Evolutionary conservation across 176 grass and related monocot species (phyloP).

Genomic region (Lolium rigidum): DNA sequence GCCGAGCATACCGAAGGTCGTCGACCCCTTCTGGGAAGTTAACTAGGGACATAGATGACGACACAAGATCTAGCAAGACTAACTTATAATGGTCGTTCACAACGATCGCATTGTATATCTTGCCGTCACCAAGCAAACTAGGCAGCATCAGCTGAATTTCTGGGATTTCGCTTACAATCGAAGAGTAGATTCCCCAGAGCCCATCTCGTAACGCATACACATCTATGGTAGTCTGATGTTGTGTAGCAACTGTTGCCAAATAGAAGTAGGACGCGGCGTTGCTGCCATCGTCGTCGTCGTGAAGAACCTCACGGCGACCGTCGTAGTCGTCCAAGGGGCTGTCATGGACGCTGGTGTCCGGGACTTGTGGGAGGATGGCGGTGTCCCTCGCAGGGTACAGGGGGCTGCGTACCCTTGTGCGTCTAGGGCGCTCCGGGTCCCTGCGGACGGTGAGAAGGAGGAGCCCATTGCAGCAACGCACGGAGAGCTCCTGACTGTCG

Average conservation of each 20-base stretch:
- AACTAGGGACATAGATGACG: not conserved
- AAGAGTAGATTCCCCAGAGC: not conserved
- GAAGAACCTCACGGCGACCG: not conserved
- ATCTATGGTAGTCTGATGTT: not conserved
- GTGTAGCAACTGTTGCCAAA: not conserved
- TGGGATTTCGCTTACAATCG: too few species aligned
- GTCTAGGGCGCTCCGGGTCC: too few species aligned
- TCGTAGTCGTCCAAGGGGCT: not conserved
- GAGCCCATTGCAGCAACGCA: not conserved
- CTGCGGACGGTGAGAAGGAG: not conserved
- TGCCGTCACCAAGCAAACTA: not conserved
- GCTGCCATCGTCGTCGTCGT: too few species aligned
- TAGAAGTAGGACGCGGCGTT: not conserved
- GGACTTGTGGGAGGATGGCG: not conserved
- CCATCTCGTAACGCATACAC: not conserved
- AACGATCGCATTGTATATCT: not conserved
- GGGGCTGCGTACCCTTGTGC: not conserved
- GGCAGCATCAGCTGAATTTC: fast-evolving
- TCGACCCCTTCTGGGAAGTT: not conserved
- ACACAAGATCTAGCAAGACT: not conserved
- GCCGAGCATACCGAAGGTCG: fast-evolving
- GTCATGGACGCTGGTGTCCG: not conserved
- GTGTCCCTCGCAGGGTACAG: not conserved
- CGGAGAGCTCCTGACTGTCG: too few species aligned
- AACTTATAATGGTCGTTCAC: not conserved